Evolutionary conservation across 2,329 filamentous ascomycete genomes (phyloP).

Genomic region (Curvularia lunata): DNA sequence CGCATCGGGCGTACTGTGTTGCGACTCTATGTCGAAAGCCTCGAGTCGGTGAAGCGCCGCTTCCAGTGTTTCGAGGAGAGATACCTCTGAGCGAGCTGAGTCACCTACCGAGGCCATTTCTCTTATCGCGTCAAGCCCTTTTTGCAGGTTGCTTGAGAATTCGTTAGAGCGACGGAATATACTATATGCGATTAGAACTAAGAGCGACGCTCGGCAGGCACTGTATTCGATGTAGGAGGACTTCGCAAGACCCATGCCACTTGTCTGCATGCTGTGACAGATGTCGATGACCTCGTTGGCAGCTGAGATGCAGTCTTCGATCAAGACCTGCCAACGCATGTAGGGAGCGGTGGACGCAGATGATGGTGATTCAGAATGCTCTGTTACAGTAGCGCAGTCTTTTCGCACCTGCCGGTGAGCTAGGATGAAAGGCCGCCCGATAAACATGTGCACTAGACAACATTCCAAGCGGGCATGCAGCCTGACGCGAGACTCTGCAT

Average conservation of each 20-base stretch:
- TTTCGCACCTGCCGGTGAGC: conserved; percentile 16
- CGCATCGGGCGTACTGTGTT: background rate
- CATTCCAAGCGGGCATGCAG: conserved; percentile 17
- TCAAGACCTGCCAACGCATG: conserved; percentile 13
- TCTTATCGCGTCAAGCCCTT: conserved; percentile 15
- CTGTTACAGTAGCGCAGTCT: background rate
- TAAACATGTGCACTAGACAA: conserved; percentile 22
- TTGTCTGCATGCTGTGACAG: conserved; percentile 14
- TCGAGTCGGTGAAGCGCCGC: conserved; percentile 16
- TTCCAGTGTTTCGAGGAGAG: conserved; percentile 18
- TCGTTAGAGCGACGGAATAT: conserved; percentile 17
- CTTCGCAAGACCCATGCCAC: conserved; percentile 21
- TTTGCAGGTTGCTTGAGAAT: conserved; percentile 14
- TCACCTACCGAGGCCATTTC: conserved; percentile 22
- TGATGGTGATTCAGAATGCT: background rate
- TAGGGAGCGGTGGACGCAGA: background rate
- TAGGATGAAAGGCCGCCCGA: conserved; percentile 22
- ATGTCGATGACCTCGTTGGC: conserved; percentile 17
- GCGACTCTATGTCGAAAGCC: conserved; percentile 11
- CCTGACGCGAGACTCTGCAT: conserved; percentile 5
- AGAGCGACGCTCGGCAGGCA: conserved; percentile 21
- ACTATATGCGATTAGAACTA: conserved; percentile 22
- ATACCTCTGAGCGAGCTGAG: conserved; percentile 21
- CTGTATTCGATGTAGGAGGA: conserved; percentile 22
- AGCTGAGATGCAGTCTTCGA: conserved; percentile 19